Evolutionary conservation across 2,329 filamentous ascomycete species (phyloP).

Genomic region (Xylaria sp.): DNA sequence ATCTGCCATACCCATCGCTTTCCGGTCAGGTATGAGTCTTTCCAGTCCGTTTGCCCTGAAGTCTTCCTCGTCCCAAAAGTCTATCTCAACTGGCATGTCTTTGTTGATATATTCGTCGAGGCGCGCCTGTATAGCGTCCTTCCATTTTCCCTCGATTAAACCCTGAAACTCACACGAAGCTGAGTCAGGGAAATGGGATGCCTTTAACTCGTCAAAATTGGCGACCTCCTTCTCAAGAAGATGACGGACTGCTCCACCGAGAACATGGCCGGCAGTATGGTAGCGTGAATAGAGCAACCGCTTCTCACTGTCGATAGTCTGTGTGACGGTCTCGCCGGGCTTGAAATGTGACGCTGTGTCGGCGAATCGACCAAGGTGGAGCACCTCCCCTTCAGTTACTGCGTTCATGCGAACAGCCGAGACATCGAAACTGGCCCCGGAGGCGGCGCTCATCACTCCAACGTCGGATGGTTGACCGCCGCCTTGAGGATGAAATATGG

Average conservation of each 20-base stretch:
- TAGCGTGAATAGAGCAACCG: conserved; percentile 73
- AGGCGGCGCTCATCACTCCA: conserved; percentile 62
- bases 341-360: conserved; percentile 50
- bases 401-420: conserved; percentile 66
- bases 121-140: conserved; percentile 69
- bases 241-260: conserved; percentile 73
- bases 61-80: conserved; percentile 75
- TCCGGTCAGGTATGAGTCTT: conserved; percentile 64
- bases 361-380: conserved; percentile 72
- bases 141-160: conserved; percentile 71
- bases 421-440: conserved; percentile 60
- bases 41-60: conserved; percentile 66
- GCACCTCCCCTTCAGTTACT: conserved; percentile 63
- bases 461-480: conserved; percentile 78
- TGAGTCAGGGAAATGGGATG: conserved; percentile 75
- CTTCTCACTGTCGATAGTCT: conserved; percentile 69
- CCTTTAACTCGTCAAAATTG: conserved; percentile 74
- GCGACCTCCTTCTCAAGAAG: conserved; percentile 64
- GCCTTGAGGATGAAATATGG: conserved; percentile 81
- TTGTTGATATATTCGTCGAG: conserved; percentile 68
- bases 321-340: conserved; percentile 59
- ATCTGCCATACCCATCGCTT: conserved; percentile 50
- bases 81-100: conserved; percentile 69
- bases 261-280: conserved; percentile 79
- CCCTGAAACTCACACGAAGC: conserved; percentile 76